Evolutionary conservation across 2,329 filamentous ascomycete genomes (phyloP), one percentile per base, ranked within the genome.

Genomic region (Penicillium polonicum): DNA sequence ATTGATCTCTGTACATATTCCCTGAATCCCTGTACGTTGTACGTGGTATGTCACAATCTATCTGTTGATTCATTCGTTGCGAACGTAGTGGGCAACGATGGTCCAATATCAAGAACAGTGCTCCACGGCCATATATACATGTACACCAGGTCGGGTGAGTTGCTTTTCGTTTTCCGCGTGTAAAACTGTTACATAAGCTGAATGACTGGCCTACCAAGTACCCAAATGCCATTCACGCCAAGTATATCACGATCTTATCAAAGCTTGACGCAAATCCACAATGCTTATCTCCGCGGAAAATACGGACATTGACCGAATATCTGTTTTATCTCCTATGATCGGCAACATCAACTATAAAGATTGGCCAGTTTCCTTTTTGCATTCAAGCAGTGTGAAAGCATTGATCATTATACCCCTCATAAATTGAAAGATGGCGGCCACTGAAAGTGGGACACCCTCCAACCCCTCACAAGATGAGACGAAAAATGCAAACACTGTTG

Each of bases 381-480:
- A 23, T n/a, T 23, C 13, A n/a, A 25, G 7, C 13, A 19, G 17
- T 9, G 17, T 10, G 21, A 23, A 35, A 13, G 15, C 33, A 17
- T 17, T n/a, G 21, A n/a, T 15, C 17, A 4, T 38, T 27, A 4
- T 38, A n/a, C 17, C 8, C 15, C 5, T 31, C 44, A 17, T 6
- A 36, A 19, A 29, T 21, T 38, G 19, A 38, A 51, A 46, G 17
- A 48, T 38, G 31, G 13, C 33, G n/a, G 35, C 31, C 15, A 5
- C 48, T 7, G 41, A 52, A 39, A 27, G 48, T 48, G 43, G 21
- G n/a, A 7, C 23, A 49, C 17, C 17, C 7, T 8, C 61, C 58
- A n/a, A 60, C 29, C 39, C 17, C 29, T 10, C 23, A 25, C 25
- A 62, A 13, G 51, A 62, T 1, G 60, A 62, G 23, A 9, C 62